Conservation (phyloP, 441 rosid genomes). For the Omphalea diandra region DNA sequence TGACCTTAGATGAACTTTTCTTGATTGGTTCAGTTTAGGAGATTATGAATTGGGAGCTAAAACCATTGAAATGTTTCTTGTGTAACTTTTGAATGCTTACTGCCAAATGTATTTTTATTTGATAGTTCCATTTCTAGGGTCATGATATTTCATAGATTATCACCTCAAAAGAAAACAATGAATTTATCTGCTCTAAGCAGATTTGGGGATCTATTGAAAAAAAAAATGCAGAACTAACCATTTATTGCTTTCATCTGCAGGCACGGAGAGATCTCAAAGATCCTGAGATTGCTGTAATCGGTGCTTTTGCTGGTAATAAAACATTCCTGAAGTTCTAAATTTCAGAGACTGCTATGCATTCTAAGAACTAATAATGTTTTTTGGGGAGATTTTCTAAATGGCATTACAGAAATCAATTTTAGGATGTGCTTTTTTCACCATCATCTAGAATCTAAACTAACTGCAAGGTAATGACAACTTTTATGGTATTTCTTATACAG, state of each 20-base stretch:
- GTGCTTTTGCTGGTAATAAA: conserved; percentile 78
- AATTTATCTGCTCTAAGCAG: neutral
- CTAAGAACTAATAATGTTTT: neutral
- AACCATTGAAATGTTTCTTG: neutral
- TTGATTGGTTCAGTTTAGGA: neutral
- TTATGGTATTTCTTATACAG: conserved; percentile 29
- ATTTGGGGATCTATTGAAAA: neutral
- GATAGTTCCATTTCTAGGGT: neutral
- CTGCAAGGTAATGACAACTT: neutral
- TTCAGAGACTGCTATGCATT: neutral
- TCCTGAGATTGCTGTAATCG: conserved; percentile 75
- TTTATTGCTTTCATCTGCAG: conserved; percentile 35
- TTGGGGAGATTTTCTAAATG: no score
- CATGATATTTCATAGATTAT: neutral
- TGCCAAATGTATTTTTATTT: neutral
- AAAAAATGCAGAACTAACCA: conserved; percentile 3
- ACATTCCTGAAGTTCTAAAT: conserved; percentile 5
- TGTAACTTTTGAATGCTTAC: neutral
- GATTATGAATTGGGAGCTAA: neutral
- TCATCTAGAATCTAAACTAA: neutral
- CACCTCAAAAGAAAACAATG: neutral
- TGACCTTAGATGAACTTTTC: neutral
- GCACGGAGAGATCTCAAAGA: conserved; percentile 73
- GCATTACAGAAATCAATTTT: neutral
- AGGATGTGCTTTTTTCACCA: neutral